A percentile compares a stretch with the other conserved stretches of the same genome.
phyloP scores from a whole-genome alignment of 2,329 filamentous ascomycete genomes.

The Gnomoniopsis smithogilvyi region DNA sequence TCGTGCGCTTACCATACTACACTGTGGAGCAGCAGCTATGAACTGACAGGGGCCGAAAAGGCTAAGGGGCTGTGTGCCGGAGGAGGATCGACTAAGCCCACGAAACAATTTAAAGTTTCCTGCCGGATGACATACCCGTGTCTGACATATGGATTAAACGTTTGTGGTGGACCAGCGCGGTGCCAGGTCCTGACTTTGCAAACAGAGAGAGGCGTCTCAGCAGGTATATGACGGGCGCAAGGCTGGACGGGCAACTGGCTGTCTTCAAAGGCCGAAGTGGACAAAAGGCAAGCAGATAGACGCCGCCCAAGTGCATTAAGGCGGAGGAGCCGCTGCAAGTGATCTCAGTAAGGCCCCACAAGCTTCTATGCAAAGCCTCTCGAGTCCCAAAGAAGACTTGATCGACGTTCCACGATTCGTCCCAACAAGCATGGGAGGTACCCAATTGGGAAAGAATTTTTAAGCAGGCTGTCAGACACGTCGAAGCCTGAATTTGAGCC shows the following conservation, averaged over 20 bases:
- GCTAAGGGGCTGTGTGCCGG: not conserved
- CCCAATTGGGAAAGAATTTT: too few relatives aligned
- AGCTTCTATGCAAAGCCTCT: not conserved
- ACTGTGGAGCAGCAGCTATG: constrained; percentile 3
- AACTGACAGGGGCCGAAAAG: not conserved
- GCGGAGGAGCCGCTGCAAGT: constrained; percentile 6
- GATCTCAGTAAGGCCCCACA: not conserved
- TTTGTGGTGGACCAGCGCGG: not conserved
- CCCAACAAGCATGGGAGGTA: not conserved
- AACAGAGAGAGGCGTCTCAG: not conserved
- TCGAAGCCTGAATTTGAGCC: not conserved
- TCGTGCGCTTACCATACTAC: constrained; percentile 7
- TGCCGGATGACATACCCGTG: not conserved
- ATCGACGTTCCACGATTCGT: not conserved
- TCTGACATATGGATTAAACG: not conserved
- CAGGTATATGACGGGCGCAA: not conserved
- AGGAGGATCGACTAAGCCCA: constrained; percentile 7
- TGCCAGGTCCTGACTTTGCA: not conserved
- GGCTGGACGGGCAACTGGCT: not conserved
- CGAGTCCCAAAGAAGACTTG: not conserved
- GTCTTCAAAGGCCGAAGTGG: constrained; percentile 5
- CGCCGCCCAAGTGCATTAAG: not conserved
- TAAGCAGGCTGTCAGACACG: not conserved
- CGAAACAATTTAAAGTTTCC: not conserved
- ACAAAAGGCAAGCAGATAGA: constrained; percentile 14